Evolutionary conservation across 2,329 filamentous ascomycete species (phyloP), one percentile per base, ranked within the genome.

Genomic region (Byssoonygena ceratinophila): DNA sequence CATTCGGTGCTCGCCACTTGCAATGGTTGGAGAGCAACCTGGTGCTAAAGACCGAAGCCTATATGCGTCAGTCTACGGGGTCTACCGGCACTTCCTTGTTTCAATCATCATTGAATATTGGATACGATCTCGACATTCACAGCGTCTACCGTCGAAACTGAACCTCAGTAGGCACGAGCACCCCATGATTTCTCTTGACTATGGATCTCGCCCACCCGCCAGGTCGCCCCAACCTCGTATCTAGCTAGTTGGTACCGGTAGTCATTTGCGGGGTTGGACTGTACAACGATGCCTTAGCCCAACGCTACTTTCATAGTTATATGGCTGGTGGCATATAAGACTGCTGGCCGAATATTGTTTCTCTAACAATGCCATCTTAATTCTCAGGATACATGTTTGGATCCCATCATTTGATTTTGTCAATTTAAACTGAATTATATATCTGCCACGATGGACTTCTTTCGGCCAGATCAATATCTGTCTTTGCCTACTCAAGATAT

Each of bases 401-500:
- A 37, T 18, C 34, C 11, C 27, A 31, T 31, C 27, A 5, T 31
- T 31, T 31, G 27, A 31, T 11, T 31, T 31, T 11, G 11, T 5
- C 27, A 5, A 31, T 31, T 11, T 31, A 31, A 31, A 5, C 11
- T 11, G 27, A n/a, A n/a, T n/a, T n/a, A n/a, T n/a, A n/a, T n/a
- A n/a, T n/a, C 31, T 2, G 23, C 41, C 29, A 31, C 11, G 2
- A 57, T 57, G 55, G 57, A 57, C 4, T 58, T 67, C 29, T 69
- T 69, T 41, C 63, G 65, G 53, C 63, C 66, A 4, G 57, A 61
- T 3, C 52, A 55, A 27, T 60, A 64, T 22, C 44, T 61, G 11
- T 59, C 65, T 3, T 64, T 79, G 31, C 74, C 77, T 0, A 70
- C 68, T 25, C 71, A 73, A 51, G 78, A 81, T 58, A 60, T 80